These are phyloP conservation scores for Aspergillus pseudoterreus DNA, from an alignment of 2,329 filamentous ascomycete genomes.

Conservation along the genomic window DNA sequence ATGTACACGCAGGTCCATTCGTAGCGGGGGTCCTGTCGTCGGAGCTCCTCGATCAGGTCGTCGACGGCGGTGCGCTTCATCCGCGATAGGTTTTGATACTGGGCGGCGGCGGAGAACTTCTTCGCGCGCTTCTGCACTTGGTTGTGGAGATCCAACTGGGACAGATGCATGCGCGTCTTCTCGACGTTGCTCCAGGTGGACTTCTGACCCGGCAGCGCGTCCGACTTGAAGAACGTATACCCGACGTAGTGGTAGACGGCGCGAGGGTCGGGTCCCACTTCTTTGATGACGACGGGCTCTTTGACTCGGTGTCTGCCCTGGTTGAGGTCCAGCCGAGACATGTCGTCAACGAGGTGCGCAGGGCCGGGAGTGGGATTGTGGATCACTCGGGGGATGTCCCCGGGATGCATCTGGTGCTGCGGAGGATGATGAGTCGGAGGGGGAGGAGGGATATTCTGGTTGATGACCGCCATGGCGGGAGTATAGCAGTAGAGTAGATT, in stretches of 20 bases:
- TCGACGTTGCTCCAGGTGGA: constrained; percentile 30
- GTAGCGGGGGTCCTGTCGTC: constrained; percentile 24
- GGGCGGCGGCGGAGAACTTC: constrained; percentile 22
- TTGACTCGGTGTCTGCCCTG: constrained; percentile 3
- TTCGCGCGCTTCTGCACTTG: constrained; percentile 29
- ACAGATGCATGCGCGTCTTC: constrained; percentile 27
- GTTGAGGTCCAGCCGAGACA: constrained; percentile 16
- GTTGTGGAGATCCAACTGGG: constrained; percentile 27
- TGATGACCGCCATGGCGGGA: constrained; percentile 14
- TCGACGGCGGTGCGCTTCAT: constrained; percentile 32
- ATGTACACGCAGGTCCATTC: constrained; percentile 39
- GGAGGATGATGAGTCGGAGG: constrained; percentile 13
- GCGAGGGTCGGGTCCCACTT: constrained; percentile 3
- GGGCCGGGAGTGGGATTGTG: constrained; percentile 9
- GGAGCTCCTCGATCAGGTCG: constrained; percentile 31
- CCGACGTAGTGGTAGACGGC: constrained; percentile 25
- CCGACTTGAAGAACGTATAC: constrained; percentile 34
- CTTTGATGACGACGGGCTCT: constrained; percentile 6
- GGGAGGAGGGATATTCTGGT: constrained; percentile 16
- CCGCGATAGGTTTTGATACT: constrained; percentile 27
- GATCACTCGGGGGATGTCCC: constrained; percentile 12
- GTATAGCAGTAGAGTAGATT: background rate
- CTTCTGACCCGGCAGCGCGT: constrained; percentile 24
- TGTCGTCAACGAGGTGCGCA: constrained; percentile 13
- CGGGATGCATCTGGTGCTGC: constrained; percentile 4